phyloP scores from a whole-genome alignment of 345 rosid species.

The Eucalyptus shirleyi region DNA sequence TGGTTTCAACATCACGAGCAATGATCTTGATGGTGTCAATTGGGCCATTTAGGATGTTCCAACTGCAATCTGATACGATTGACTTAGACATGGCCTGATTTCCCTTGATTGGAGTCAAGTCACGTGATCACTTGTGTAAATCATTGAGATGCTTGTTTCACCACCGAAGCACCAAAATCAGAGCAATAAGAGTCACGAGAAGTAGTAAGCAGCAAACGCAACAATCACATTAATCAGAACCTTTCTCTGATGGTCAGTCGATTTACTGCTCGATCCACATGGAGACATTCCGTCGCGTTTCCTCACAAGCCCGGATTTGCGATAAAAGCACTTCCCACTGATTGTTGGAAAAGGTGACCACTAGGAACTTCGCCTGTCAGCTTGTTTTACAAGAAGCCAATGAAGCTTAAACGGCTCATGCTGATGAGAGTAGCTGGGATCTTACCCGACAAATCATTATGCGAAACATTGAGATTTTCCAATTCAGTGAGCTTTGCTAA shows the following conservation, averaged over 20 bases:
- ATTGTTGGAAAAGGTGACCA: conserved; percentile 21
- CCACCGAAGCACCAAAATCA: neutral
- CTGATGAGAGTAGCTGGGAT: conserved; percentile 29
- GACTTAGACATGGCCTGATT: too few relatives aligned
- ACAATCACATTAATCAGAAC: conserved; percentile 11
- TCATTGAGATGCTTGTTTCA: conserved; percentile 2
- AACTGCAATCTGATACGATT: too few relatives aligned
- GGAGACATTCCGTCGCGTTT: conserved; percentile 18
- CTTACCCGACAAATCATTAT: conserved; percentile 29
- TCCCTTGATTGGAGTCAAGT: too few relatives aligned
- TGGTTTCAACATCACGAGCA: too few relatives aligned
- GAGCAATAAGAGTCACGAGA: neutral
- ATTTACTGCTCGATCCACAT: conserved; percentile 7
- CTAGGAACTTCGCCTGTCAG: conserved; percentile 34
- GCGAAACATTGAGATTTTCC: conserved; percentile 45
- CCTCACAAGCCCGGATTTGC: conserved; percentile 58
- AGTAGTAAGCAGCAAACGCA: conserved; percentile 8
- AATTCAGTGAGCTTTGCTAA: conserved; percentile 22
- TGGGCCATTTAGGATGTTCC: too few relatives aligned
- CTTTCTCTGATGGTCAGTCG: conserved; percentile 3
- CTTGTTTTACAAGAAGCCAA: conserved; percentile 44
- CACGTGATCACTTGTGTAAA: too few relatives aligned
- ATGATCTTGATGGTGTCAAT: too few relatives aligned
- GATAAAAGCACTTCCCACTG: conserved; percentile 10
- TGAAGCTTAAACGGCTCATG: conserved; percentile 22